Evolutionary conservation across 495 filamentous ascomycete species (phyloP).

Genomic region (Aspergillus incahuasiensis): DNA sequence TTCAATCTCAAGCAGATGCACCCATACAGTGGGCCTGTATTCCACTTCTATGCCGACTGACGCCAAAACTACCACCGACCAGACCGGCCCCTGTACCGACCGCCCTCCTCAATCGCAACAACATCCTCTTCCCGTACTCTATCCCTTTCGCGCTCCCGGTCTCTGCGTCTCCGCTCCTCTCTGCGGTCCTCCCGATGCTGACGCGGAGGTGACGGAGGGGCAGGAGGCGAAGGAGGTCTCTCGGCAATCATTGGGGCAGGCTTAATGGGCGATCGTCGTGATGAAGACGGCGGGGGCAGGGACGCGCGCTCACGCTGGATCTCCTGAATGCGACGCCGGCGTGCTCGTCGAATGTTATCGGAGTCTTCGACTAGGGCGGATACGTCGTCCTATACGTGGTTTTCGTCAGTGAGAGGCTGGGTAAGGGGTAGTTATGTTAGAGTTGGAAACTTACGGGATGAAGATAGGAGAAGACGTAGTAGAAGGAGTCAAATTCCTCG

Average conservation of each 20-base stretch:
- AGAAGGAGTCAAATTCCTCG: conserved; percentile 86
- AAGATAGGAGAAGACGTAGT: conserved; percentile 90
- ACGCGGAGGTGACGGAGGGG: conserved; percentile 10
- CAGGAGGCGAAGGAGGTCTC: conserved; percentile 3
- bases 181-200: conserved; percentile 19
- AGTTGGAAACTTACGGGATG: conserved; percentile 61
- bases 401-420: conserved; percentile 20
- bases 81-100: conserved; percentile 11
- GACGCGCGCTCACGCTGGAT: conserved; percentile 72
- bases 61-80: conserved; percentile 12
- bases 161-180: conserved; percentile 18
- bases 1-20: not conserved
- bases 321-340: conserved; percentile 72
- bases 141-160: conserved; percentile 4
- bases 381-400: conserved; percentile 68
- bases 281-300: conserved; percentile 21
- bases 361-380: conserved; percentile 73
- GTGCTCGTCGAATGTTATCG: conserved; percentile 72
- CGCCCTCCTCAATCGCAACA: conserved; percentile 10
- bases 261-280: conserved; percentile 7
- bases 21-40: not conserved
- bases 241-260: conserved; percentile 4
- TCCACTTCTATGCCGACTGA: not conserved
- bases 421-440: not conserved
- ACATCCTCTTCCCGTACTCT: conserved; percentile 17